A percentile compares a stretch with the other conserved stretches of the same genome.
Evolutionary conservation across 129 eudicot species (phyloP).

Genomic region (Pittosporum tobira): DNA sequence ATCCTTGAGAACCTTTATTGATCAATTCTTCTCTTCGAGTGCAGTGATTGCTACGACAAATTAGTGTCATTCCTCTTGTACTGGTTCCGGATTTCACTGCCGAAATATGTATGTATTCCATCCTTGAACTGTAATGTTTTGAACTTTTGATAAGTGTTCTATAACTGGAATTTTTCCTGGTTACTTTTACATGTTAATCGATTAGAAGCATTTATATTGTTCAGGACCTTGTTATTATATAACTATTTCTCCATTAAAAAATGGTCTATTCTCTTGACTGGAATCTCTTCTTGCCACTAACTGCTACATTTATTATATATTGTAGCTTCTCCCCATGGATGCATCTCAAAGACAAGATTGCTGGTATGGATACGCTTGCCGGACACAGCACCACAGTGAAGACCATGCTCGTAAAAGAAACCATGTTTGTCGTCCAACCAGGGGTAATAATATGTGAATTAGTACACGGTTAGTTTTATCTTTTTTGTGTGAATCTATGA

Average conservation of each 20-base stretch:
- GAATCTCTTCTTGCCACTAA: background rate
- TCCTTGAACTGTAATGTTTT: background rate
- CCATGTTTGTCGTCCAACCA: slow-evolving; percentile 88
- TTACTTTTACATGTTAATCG: background rate
- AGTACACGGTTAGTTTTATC: background rate
- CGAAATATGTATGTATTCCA: slow-evolving; percentile 42
- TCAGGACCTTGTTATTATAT: no score
- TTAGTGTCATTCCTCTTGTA: slow-evolving; percentile 70
- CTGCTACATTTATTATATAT: background rate
- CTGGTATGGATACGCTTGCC: slow-evolving; percentile 87
- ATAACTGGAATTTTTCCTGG: background rate
- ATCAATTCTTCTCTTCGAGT: background rate
- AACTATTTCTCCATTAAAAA: no score
- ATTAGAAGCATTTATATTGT: background rate
- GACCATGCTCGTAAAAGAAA: slow-evolving; percentile 89
- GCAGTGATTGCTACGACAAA: slow-evolving; percentile 74
- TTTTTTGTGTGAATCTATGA: no score
- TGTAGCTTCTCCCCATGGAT: slow-evolving; percentile 54
- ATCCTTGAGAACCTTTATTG: no score
- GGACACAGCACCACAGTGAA: slow-evolving; percentile 73
- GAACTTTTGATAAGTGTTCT: background rate
- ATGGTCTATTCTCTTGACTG: no score
- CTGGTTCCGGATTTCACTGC: slow-evolving; percentile 78
- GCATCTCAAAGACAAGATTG: slow-evolving; percentile 64
- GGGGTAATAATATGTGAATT: slow-evolving; percentile 34